A percentile compares a stretch with the other conserved stretches of the same genome.
phyloP scores from a whole-genome alignment of 345 rosid species.

The Salix caprea region DNA sequence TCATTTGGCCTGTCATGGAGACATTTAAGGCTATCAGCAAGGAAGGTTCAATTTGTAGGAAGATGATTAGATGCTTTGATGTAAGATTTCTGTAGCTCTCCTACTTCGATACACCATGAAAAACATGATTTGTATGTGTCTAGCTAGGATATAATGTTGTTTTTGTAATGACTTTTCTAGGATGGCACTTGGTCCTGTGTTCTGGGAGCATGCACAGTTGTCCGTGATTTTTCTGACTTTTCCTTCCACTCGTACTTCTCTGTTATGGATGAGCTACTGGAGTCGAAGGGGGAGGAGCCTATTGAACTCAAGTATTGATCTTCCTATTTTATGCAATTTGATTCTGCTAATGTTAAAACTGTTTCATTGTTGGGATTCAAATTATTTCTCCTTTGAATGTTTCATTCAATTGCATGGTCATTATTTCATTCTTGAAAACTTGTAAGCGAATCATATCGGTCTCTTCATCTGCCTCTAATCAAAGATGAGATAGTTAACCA shows the following conservation, averaged over 20 bases:
- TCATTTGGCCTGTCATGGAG: slow-evolving; percentile 22
- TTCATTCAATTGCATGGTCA: too few species aligned
- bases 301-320: slow-evolving; percentile 16
- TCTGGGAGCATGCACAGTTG: slow-evolving; percentile 19
- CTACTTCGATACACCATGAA: background rate
- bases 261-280: slow-evolving; percentile 21
- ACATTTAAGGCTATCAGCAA: slow-evolving; percentile 17
- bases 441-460: too few species aligned
- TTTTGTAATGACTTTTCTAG: background rate
- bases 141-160: background rate
- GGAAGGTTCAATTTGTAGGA: slow-evolving; percentile 1
- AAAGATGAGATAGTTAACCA: too few species aligned
- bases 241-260: slow-evolving; percentile 27
- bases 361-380: background rate
- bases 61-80: slow-evolving; percentile 8
- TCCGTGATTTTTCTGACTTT: slow-evolving; percentile 23
- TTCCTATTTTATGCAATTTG: background rate
- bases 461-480: too few species aligned
- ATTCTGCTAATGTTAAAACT: background rate
- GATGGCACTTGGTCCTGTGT: slow-evolving; percentile 22
- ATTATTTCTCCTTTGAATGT: background rate
- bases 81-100: slow-evolving; percentile 1
- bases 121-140: background rate
- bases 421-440: too few species aligned
- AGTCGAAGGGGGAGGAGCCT: slow-evolving; percentile 15